These are phyloP conservation scores for Epichloe aotearoae DNA, from an alignment of 2,329 filamentous ascomycete species.

Conservation along the genomic window DNA sequence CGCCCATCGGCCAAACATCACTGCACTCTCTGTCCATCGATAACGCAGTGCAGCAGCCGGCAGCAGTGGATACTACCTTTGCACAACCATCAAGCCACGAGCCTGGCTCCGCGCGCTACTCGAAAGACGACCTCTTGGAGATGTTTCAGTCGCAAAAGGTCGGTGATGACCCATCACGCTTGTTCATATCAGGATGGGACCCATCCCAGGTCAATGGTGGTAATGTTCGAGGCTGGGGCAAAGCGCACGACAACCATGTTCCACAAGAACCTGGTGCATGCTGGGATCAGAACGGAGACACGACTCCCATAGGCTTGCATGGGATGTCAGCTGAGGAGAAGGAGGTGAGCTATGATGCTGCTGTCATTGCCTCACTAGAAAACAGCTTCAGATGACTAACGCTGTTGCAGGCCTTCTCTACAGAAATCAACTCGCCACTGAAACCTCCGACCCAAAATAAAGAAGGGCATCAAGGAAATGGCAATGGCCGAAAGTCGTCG, in stretches of 20 bases:
- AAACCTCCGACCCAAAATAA: conserved; percentile 74
- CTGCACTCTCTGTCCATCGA: conserved; percentile 24
- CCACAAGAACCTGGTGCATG: conserved; percentile 80
- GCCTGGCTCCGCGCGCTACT: conserved; percentile 48
- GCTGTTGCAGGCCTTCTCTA: conserved; percentile 53
- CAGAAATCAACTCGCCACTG: conserved; percentile 84
- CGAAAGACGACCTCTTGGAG: conserved; percentile 64
- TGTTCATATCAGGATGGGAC: conserved; percentile 70
- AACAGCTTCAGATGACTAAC: conserved; percentile 5
- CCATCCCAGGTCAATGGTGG: conserved; percentile 57
- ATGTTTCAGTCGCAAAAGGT: conserved; percentile 47
- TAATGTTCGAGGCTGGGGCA: conserved; percentile 58
- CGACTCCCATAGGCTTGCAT: conserved; percentile 57
- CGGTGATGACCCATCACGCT: conserved; percentile 41
- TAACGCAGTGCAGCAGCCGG: conserved; percentile 26
- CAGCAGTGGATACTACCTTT: conserved; percentile 20
- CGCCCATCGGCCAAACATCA: conserved; percentile 31
- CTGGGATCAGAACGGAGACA: conserved; percentile 65
- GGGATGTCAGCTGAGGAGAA: conserved; percentile 54
- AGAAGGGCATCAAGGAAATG: conserved; percentile 42
- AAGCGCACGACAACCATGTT: conserved; percentile 57
- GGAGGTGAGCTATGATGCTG: conserved; percentile 29
- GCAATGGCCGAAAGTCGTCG: conserved; percentile 67
- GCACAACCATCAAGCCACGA: conserved; percentile 20
- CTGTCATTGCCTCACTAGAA: background rate